These are phyloP conservation scores for Cochlearia excelsa DNA, from an alignment of 345 rosid genomes.

Conservation along the genomic window DNA sequence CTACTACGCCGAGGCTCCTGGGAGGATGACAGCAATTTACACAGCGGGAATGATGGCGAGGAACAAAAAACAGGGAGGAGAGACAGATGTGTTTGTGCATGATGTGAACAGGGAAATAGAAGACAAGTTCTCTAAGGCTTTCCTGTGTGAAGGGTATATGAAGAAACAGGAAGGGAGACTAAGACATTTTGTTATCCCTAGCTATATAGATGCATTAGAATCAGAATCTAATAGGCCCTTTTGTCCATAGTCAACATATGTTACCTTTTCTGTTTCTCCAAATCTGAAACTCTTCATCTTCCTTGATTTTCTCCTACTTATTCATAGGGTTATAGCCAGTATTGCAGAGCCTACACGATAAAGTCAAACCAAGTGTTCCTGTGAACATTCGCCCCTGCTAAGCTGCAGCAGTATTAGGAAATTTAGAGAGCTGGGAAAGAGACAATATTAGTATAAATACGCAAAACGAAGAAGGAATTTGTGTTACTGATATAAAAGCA, in stretches of 20 bases:
- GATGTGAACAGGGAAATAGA: slow-evolving; percentile 78
- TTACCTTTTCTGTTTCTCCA: neutral
- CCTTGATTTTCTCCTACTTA: no score
- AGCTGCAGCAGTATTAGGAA: no score
- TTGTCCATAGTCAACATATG: slow-evolving; percentile 49
- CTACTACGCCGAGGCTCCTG: slow-evolving; percentile 74
- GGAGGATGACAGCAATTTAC: slow-evolving; percentile 83
- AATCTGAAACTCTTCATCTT: no score
- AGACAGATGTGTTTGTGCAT: slow-evolving; percentile 83
- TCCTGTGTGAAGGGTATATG: slow-evolving; percentile 75
- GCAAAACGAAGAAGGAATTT: no score
- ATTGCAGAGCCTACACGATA: no score
- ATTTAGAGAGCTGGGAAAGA: no score
- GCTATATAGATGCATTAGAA: slow-evolving; percentile 45
- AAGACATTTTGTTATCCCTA: slow-evolving; percentile 83
- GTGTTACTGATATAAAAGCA: no score
- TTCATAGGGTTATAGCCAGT: no score
- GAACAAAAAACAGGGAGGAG: slow-evolving; percentile 52
- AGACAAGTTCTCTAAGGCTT: slow-evolving; percentile 64
- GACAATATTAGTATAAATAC: no score
- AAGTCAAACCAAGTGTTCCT: no score
- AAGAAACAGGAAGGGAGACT: slow-evolving; percentile 68
- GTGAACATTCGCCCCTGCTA: no score
- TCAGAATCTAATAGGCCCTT: slow-evolving; percentile 45
- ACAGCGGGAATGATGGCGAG: slow-evolving; percentile 92